These are phyloP conservation scores for Solanum pinnatisectum DNA, from an alignment of 257 asterid species.

Conservation along the genomic window DNA sequence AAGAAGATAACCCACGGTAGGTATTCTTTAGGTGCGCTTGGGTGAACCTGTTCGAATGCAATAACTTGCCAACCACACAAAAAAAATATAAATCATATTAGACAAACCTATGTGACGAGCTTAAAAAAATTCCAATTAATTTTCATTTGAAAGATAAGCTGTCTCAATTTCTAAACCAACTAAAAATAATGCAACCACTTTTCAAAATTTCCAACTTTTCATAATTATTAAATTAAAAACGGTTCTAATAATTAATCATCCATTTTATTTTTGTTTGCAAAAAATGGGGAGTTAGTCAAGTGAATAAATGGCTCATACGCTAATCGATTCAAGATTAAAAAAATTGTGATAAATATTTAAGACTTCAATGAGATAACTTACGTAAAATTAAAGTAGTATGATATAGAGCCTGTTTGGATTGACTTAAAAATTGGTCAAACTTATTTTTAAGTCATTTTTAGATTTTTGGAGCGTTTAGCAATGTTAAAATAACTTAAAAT, in stretches of 20 bases:
- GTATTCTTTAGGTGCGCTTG: background rate
- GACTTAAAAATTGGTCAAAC: too few species aligned
- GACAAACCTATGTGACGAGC: background rate
- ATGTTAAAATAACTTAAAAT: too few species aligned
- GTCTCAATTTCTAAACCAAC: background rate
- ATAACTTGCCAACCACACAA: background rate
- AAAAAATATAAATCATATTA: background rate
- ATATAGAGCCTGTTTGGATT: too few species aligned
- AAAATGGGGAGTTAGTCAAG: background rate
- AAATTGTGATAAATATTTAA: background rate
- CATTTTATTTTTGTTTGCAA: background rate
- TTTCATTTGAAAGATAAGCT: background rate
- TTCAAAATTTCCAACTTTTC: background rate
- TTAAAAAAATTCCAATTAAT: background rate
- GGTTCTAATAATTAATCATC: background rate
- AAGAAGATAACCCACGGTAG: too few species aligned
- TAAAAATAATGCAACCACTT: background rate
- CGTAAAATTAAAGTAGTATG: background rate
- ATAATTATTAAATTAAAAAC: background rate
- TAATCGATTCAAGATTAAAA: background rate
- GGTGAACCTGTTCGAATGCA: background rate
- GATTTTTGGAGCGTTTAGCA: too few species aligned
- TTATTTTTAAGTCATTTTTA: too few species aligned
- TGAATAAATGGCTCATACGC: background rate
- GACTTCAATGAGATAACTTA: background rate